A percentile compares a stretch with the other conserved stretches of the same genome.
Conservation (phyloP, 2,329 filamentous ascomycete species). For the Fusarium xylarioides region DNA sequence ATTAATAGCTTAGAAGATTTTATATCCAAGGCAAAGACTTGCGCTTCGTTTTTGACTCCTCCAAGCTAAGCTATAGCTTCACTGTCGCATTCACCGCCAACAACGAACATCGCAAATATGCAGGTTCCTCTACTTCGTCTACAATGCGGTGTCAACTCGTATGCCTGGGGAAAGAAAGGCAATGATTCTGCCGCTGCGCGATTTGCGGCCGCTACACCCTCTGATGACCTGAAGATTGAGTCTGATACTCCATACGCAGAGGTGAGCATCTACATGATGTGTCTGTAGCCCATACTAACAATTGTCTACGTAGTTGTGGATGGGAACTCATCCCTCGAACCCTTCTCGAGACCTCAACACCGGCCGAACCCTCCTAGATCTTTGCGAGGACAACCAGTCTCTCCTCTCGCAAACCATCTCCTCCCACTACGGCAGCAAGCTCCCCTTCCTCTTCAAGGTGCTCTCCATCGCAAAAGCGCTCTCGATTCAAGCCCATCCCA, state of each 20-base stretch:
- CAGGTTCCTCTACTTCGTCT: conserved; percentile 86
- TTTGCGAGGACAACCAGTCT: conserved; percentile 86
- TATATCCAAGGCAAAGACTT: neutral
- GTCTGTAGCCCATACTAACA: neutral
- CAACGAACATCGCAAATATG: conserved; percentile 52
- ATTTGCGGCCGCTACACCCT: conserved; percentile 86
- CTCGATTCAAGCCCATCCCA: conserved; percentile 96
- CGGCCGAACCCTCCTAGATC: conserved; percentile 84
- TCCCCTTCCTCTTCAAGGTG: conserved; percentile 98
- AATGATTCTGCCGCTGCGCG: conserved; percentile 86
- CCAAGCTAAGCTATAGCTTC: neutral
- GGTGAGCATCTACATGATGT: conserved; percentile 56
- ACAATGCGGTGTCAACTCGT: conserved; percentile 94
- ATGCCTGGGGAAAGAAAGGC: conserved; percentile 98
- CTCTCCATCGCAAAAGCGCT: conserved; percentile 95
- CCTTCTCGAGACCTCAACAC: conserved; percentile 90
- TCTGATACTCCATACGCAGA: conserved; percentile 94
- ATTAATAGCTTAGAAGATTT: neutral
- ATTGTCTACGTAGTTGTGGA: conserved; percentile 77
- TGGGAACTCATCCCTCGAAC: conserved; percentile 97
- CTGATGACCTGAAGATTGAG: conserved; percentile 78
- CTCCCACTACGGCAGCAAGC: conserved; percentile 79
- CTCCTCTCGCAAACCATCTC: conserved; percentile 79
- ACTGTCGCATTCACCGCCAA: conserved; percentile 8
- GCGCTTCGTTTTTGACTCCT: neutral